Evolutionary conservation across 2,329 filamentous ascomycete species (phyloP).

Genomic region (Rhynchosporium agropyri): DNA sequence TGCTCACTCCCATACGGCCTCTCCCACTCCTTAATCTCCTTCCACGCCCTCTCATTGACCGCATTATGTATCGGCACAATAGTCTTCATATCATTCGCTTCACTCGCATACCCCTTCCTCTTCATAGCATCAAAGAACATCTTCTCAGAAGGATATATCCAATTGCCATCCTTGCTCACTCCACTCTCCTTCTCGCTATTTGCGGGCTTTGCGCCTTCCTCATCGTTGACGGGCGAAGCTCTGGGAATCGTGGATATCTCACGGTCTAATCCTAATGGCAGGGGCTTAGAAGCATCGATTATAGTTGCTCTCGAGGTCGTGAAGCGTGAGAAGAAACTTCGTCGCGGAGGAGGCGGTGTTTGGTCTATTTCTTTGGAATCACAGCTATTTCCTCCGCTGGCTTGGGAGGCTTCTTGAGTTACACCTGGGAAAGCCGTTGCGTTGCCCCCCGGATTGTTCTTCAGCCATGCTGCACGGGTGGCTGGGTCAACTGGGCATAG

Average conservation of each 20-base stretch:
- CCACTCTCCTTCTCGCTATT: constrained; percentile 80
- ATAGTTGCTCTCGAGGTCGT: constrained; percentile 23
- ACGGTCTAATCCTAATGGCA: constrained; percentile 67
- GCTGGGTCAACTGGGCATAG: constrained; percentile 90
- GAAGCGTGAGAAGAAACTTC: constrained; percentile 33
- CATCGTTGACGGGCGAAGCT: constrained; percentile 48
- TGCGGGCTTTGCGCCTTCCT: constrained; percentile 53
- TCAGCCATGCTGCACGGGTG: constrained; percentile 84
- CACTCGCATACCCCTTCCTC: constrained; percentile 78
- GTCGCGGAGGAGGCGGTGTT: constrained; percentile 43
- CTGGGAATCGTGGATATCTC: constrained; percentile 81
- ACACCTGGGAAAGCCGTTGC: constrained; percentile 34
- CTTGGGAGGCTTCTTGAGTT: constrained; percentile 38
- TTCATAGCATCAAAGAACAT: constrained; percentile 99
- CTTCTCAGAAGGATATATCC: constrained; percentile 95
- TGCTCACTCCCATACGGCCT: constrained; percentile 62
- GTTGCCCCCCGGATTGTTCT: constrained; percentile 39
- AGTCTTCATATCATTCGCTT: constrained; percentile 77
- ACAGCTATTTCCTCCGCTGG: constrained; percentile 42
- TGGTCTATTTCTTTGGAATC: constrained; percentile 43
- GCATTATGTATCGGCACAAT: constrained; percentile 98
- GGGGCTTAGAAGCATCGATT: constrained; percentile 35
- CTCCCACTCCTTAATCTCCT: constrained; percentile 90
- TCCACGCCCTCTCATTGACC: constrained; percentile 95
- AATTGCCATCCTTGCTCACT: constrained; percentile 75